Conservation (phyloP, 1,284 basidiomycete species). For the Ustilago bromivora region DNA sequence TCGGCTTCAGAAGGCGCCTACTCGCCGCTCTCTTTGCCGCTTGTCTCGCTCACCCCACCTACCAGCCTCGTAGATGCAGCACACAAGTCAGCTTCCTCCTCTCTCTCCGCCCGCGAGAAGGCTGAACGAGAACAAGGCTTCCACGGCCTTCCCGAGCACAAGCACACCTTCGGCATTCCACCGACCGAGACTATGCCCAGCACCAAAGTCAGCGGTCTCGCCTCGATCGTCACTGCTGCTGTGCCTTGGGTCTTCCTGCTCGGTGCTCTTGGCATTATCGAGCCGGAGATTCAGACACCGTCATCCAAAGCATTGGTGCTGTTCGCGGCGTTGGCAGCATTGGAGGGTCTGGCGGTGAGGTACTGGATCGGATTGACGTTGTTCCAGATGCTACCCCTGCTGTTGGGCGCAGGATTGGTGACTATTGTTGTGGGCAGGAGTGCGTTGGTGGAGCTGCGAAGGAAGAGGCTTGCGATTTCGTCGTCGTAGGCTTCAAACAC, state of each 20-base stretch:
- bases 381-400: slow-evolving; percentile 58
- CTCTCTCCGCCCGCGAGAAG: slow-evolving; percentile 28
- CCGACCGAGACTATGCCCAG: slow-evolving; percentile 61
- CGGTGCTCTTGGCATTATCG: slow-evolving; percentile 26
- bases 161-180: slow-evolving; percentile 56
- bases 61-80: slow-evolving; percentile 22
- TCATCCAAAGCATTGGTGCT: slow-evolving; percentile 33
- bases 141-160: slow-evolving; percentile 45
- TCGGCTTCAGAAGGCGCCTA: slow-evolving; percentile 36
- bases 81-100: slow-evolving; percentile 8
- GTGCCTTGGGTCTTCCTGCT: slow-evolving; percentile 56
- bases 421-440: slow-evolving; percentile 53
- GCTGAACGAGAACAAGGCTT: slow-evolving; percentile 49
- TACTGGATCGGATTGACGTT: slow-evolving; percentile 62
- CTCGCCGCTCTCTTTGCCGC: slow-evolving; percentile 33
- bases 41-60: slow-evolving; percentile 35
- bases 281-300: slow-evolving; percentile 29
- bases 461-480: slow-evolving; percentile 36
- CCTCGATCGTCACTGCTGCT: slow-evolving; percentile 46
- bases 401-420: slow-evolving; percentile 45
- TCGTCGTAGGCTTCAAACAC: slow-evolving; percentile 1
- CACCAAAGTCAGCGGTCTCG: slow-evolving; percentile 45
- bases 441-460: slow-evolving; percentile 52
- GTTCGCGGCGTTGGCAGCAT: slow-evolving; percentile 30
- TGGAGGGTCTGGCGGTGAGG: slow-evolving; percentile 53